Evolutionary conservation across 495 filamentous ascomycete species (phyloP).

Genomic region (Usnea hakonensis): DNA sequence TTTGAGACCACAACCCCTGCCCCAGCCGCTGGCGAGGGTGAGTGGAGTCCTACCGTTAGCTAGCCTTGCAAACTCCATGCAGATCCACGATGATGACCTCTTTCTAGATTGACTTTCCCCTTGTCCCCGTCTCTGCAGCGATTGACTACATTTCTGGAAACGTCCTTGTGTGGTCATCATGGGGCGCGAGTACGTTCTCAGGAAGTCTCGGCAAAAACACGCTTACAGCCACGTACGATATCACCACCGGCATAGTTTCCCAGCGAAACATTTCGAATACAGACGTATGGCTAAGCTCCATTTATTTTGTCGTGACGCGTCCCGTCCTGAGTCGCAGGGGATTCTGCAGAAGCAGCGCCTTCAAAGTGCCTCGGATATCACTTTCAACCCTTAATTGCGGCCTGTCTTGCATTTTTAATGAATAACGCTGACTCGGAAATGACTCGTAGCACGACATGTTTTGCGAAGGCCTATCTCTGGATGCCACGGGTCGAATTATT

Average conservation of each 20-base stretch:
- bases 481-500: slow-evolving; percentile 42
- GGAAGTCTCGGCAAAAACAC: slow-evolving; percentile 36
- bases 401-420: background rate
- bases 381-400: background rate
- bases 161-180: slow-evolving; percentile 42
- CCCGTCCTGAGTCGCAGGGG: background rate
- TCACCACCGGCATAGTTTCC: slow-evolving; percentile 28
- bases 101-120: slow-evolving; percentile 39
- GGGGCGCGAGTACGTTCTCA: slow-evolving; percentile 32
- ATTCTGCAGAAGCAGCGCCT: background rate
- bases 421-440: background rate
- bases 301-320: background rate
- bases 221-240: slow-evolving; percentile 38
- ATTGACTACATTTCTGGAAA: slow-evolving; percentile 32
- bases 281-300: background rate
- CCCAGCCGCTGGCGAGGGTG: slow-evolving; percentile 15
- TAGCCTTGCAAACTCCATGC: background rate
- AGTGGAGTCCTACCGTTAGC: slow-evolving; percentile 38
- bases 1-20: slow-evolving; percentile 16
- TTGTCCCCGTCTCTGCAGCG: slow-evolving; percentile 42
- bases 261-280: slow-evolving; percentile 39
- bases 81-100: background rate
- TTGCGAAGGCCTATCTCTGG: slow-evolving; percentile 50
- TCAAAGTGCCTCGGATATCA: background rate
- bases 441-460: slow-evolving; percentile 48